A percentile compares a stretch with the other conserved stretches of the same genome.
These are phyloP conservation scores for Penicillium robsamsonii DNA, from an alignment of 495 filamentous ascomycete species.

Conservation along the genomic window DNA sequence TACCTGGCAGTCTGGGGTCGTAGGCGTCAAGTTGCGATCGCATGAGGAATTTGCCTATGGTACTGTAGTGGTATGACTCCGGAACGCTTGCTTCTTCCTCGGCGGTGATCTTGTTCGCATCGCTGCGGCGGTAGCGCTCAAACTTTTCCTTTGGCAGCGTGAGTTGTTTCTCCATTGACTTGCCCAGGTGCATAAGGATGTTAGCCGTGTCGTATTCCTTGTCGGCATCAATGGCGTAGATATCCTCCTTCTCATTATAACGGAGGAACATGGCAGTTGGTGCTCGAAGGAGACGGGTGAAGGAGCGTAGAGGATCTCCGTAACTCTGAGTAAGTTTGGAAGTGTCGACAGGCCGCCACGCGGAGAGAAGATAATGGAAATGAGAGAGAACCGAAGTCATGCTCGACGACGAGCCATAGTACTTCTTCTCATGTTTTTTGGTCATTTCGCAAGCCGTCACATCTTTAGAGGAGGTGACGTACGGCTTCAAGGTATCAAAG, in stretches of 20 bases:
- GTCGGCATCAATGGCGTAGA: constrained; percentile 96
- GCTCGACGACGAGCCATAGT: constrained; percentile 91
- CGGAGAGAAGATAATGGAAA: constrained; percentile 88
- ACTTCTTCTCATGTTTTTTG: constrained; percentile 66
- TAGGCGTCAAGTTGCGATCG: constrained; percentile 93
- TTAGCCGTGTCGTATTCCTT: constrained; percentile 87
- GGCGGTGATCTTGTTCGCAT: constrained; percentile 58
- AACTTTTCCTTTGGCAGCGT: constrained; percentile 77
- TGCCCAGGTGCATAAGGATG: constrained; percentile 84
- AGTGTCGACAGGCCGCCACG: constrained; percentile 71
- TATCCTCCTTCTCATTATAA: constrained; percentile 77
- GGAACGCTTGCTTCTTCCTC: constrained; percentile 63
- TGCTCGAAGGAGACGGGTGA: constrained; percentile 66
- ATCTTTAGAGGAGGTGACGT: constrained; percentile 88
- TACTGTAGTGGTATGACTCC: constrained; percentile 87
- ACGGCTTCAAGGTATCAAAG: constrained; percentile 77
- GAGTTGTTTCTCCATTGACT: constrained; percentile 95
- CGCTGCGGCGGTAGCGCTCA: constrained; percentile 73
- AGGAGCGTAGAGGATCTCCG: constrained; percentile 53
- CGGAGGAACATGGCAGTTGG: constrained; percentile 82
- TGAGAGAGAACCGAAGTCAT: constrained; percentile 87
- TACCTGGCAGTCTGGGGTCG: constrained; percentile 81
- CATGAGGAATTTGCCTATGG: constrained; percentile 86
- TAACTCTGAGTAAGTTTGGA: constrained; percentile 65
- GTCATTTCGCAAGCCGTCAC: constrained; percentile 63